Conservation (phyloP, 495 filamentous ascomycete species). For the Neurospora sp. region DNA sequence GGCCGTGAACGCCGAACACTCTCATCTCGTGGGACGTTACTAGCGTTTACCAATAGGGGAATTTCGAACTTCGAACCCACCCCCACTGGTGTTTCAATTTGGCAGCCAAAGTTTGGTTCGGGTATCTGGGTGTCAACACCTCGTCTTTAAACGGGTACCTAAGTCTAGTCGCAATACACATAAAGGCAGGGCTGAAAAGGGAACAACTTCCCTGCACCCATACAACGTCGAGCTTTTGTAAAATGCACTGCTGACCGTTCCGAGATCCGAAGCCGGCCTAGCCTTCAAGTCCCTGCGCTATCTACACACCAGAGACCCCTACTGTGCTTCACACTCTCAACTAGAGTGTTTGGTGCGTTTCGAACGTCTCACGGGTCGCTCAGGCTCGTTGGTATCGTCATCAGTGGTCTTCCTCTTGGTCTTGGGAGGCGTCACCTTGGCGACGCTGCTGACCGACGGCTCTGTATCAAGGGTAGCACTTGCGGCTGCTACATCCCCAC, state of each 20-base stretch:
- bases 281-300: background rate
- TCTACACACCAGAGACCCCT: background rate
- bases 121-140: constrained; percentile 8
- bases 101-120: background rate
- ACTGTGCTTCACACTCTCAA: background rate
- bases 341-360: constrained; percentile 20
- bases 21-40: constrained; percentile 13
- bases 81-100: background rate
- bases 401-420: constrained; percentile 26
- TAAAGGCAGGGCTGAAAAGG: constrained; percentile 16
- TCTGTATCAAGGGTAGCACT: background rate
- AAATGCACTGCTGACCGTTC: constrained; percentile 10
- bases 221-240: background rate
- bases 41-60: constrained; percentile 21
- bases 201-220: constrained; percentile 1
- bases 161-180: background rate
- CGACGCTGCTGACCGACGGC: background rate
- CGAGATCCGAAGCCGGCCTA: background rate
- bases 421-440: constrained; percentile 1
- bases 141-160: constrained; percentile 1
- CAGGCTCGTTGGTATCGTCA: constrained; percentile 9
- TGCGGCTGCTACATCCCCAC: background rate
- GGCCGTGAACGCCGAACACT: constrained; percentile 15
- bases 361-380: constrained; percentile 14
- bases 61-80: constrained; percentile 6